Conservation (phyloP, 2,329 filamentous ascomycete species). For the Neobulgaria alba region DNA sequence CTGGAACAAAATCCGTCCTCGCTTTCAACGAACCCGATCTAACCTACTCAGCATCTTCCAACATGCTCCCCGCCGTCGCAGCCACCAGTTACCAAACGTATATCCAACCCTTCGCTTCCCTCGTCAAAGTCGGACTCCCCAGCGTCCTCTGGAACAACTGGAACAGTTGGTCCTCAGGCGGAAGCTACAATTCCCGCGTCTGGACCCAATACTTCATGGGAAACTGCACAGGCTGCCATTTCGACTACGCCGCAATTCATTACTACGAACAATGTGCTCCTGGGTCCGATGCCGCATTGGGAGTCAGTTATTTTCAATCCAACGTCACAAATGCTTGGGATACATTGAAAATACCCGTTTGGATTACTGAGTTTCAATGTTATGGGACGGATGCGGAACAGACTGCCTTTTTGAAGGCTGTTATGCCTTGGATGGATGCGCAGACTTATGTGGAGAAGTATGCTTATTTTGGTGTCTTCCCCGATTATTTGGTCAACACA, state of each 20-base stretch:
- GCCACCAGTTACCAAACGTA: slow-evolving; percentile 31
- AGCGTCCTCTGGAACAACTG: slow-evolving; percentile 34
- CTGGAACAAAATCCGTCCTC: slow-evolving; percentile 47
- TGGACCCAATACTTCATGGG: slow-evolving; percentile 35
- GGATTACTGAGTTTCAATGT: slow-evolving; percentile 36
- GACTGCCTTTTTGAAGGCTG: slow-evolving; percentile 31
- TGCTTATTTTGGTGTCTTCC: slow-evolving; percentile 28
- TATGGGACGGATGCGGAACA: slow-evolving; percentile 27
- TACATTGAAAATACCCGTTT: slow-evolving; percentile 31
- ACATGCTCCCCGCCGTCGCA: slow-evolving; percentile 32
- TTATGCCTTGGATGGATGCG: slow-evolving; percentile 36
- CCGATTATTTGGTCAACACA: slow-evolving; percentile 20
- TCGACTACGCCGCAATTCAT: slow-evolving; percentile 1
- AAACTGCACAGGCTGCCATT: slow-evolving; percentile 26
- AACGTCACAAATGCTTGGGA: slow-evolving; percentile 32
- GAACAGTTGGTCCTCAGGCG: slow-evolving; percentile 20
- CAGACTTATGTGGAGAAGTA: slow-evolving; percentile 33
- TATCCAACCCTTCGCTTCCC: slow-evolving; percentile 34
- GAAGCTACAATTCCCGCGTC: slow-evolving; percentile 29
- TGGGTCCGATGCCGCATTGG: slow-evolving; percentile 19
- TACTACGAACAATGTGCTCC: slow-evolving; percentile 32
- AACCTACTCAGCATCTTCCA: slow-evolving; percentile 39
- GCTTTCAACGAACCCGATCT: slow-evolving; percentile 65
- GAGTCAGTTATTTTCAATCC: slow-evolving; percentile 33
- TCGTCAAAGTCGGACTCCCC: slow-evolving; percentile 35